These are phyloP conservation scores for Venturia carpophila DNA, from an alignment of 2,329 filamentous ascomycete genomes.

Conservation along the genomic window DNA sequence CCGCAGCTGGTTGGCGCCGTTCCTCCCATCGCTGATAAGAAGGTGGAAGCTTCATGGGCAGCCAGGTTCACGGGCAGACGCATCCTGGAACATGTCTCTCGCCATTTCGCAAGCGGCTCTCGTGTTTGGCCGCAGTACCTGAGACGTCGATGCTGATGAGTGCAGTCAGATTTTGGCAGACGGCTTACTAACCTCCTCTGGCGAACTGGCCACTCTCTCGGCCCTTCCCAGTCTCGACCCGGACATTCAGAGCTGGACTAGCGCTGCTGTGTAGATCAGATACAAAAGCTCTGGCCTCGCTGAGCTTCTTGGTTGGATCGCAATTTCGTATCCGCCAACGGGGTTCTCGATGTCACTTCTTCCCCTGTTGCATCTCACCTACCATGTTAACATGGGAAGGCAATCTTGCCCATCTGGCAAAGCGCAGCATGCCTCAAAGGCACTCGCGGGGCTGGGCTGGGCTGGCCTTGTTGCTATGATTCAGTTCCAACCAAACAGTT, in stretches of 20 bases:
- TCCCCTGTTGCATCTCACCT: neutral
- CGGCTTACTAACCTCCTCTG: slow-evolving; percentile 2
- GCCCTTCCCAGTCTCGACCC: no score
- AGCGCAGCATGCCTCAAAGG: neutral
- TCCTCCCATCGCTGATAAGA: neutral
- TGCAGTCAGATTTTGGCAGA: neutral
- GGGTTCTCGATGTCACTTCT: neutral
- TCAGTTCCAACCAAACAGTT: neutral
- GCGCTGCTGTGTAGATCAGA: neutral
- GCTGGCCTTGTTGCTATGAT: neutral
- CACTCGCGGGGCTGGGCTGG: no score
- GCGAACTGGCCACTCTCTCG: neutral
- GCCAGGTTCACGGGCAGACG: neutral
- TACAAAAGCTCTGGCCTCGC: neutral
- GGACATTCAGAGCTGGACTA: neutral
- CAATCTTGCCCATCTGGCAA: neutral
- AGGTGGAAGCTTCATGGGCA: neutral
- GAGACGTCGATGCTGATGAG: neutral
- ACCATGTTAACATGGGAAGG: neutral
- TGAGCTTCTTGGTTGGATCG: neutral
- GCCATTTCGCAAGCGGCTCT: slow-evolving; percentile 4
- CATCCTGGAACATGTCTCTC: neutral
- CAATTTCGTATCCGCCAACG: neutral
- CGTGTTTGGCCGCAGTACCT: neutral
- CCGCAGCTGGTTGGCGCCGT: neutral